Evolutionary conservation across 2,329 filamentous ascomycete species (phyloP).

Genomic region (Mycosphaerella sp.): DNA sequence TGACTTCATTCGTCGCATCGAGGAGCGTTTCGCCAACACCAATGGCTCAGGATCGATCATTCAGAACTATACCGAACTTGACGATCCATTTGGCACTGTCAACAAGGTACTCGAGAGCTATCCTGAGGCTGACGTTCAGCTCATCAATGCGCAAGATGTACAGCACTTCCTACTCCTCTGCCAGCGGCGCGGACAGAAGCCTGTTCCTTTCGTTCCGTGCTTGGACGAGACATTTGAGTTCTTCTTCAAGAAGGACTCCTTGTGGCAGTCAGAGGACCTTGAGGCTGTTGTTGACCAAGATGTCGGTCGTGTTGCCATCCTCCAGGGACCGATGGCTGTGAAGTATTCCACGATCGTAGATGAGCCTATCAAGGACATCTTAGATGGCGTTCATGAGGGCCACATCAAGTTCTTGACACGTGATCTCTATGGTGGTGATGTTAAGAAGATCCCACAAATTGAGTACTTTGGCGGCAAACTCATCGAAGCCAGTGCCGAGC

Average conservation of each 20-base stretch:
- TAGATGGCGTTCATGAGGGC: constrained; percentile 80
- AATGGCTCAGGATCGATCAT: constrained; percentile 70
- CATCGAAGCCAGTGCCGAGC: constrained; percentile 61
- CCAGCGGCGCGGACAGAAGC: constrained; percentile 88
- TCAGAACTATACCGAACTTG: constrained; percentile 83
- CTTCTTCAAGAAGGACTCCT: constrained; percentile 99
- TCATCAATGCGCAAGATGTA: constrained; percentile 97
- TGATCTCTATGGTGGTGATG: constrained; percentile 72
- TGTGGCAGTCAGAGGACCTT: constrained; percentile 98
- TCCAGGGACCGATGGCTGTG: constrained; percentile 88
- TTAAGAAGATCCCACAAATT: constrained; percentile 68
- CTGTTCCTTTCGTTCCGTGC: constrained; percentile 90
- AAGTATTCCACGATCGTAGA: constrained; percentile 85
- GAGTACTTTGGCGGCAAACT: constrained; percentile 96
- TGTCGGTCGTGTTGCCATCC: constrained; percentile 89
- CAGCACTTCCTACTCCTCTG: constrained; percentile 94
- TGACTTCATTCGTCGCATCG: constrained; percentile 93
- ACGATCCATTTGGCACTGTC: constrained; percentile 70
- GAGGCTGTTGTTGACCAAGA: constrained; percentile 95
- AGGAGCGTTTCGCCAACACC: constrained; percentile 83
- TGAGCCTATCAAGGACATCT: constrained; percentile 89
- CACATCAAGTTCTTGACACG: constrained; percentile 75
- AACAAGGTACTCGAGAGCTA: constrained; percentile 75
- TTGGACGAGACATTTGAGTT: constrained; percentile 97
- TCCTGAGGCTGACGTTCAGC: constrained; percentile 77